These are phyloP conservation scores for Artomyces pyxidatus DNA, from an alignment of 768 basidiomycete genomes.

Conservation along the genomic window DNA sequence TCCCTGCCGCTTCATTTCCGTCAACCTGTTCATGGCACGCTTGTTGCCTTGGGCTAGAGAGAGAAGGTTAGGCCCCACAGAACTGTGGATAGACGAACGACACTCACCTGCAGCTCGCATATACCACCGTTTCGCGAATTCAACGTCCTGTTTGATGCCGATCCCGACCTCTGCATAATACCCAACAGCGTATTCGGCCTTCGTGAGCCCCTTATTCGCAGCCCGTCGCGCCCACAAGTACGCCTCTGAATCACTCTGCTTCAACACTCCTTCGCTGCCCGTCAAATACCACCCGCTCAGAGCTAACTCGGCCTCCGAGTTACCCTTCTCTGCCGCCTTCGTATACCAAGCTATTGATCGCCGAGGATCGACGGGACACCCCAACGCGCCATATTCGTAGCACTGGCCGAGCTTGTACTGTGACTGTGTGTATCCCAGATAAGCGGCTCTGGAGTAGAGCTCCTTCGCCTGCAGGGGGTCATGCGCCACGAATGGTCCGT, in stretches of 20 bases:
- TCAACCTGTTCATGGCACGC: constrained; percentile 91
- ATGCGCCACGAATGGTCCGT: constrained; percentile 59
- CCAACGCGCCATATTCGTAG: constrained; percentile 85
- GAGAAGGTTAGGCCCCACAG: neutral
- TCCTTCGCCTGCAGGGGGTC: constrained; percentile 80
- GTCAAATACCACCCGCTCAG: constrained; percentile 98
- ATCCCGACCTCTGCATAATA: constrained; percentile 98
- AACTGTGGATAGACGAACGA: neutral
- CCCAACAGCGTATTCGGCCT: constrained; percentile 98
- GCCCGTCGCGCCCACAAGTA: constrained; percentile 96
- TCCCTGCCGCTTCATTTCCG: constrained; percentile 89
- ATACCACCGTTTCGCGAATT: constrained; percentile 97
- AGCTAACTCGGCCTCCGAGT: constrained; percentile 90
- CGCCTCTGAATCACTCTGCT: constrained; percentile 98
- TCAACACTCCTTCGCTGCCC: constrained; percentile 88
- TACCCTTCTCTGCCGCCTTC: constrained; percentile 94
- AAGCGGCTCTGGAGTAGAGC: constrained; percentile 84
- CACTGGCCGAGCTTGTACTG: constrained; percentile 95
- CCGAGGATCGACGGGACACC: constrained; percentile 88
- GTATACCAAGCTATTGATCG: constrained; percentile 98
- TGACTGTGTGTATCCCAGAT: constrained; percentile 86
- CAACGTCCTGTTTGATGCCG: constrained; percentile 91
- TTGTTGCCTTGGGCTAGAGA: constrained; percentile 90
- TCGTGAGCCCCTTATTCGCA: constrained; percentile 92
- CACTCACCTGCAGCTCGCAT: constrained; percentile 91